Evolutionary conservation across 495 filamentous ascomycete genomes (phyloP), one percentile per base, ranked within the genome.

Genomic region (Monascus purpureus): DNA sequence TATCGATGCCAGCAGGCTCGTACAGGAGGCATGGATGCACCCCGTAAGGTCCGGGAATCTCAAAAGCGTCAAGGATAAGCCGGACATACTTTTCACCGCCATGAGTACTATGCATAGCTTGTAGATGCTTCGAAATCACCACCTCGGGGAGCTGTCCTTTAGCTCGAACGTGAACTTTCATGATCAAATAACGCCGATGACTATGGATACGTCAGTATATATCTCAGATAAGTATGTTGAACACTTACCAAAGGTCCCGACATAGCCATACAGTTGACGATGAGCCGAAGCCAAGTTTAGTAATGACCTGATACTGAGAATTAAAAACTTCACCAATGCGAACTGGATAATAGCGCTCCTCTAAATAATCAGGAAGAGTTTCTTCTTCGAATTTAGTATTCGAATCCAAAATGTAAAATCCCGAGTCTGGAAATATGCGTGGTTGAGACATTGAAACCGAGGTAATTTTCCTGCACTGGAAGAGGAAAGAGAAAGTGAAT

Each of bases 261-360:
- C 53, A 59, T 25, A 72, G 47, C 64, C 64, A 70, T 11, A 62
- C 64, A 5, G 66, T 71, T 20, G 66, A 70, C 17, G 41, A 47
- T 8, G 58, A 42, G 1, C 65, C 65, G 28, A 55, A 64, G 13
- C 63, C 59, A 14, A 70, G 49, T 46, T 68, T 70, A 26, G 44
- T 46, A 3, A 62, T 16, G 25, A 65, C 40, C 20, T 50, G 44
- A 44, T 65, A 68, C 33, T 44, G 48, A 13, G 44, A 38, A n/a
- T 53, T 42, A 42, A 61, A 52, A 2, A 55, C 38, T 33, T 70
- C 63, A 7, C 59, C 63, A 18, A 63, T 40, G 26, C 49, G 45
- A 18, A 62, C 62, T 6, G 65, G 63, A 33, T 67, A 45, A 31
- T 58, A 68, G 24, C 53, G 49, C 16, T 50, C 47, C 12, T 46